Evolutionary conservation across 2,329 filamentous ascomycete genomes (phyloP).

Genomic region (Aspergillus flavus): DNA sequence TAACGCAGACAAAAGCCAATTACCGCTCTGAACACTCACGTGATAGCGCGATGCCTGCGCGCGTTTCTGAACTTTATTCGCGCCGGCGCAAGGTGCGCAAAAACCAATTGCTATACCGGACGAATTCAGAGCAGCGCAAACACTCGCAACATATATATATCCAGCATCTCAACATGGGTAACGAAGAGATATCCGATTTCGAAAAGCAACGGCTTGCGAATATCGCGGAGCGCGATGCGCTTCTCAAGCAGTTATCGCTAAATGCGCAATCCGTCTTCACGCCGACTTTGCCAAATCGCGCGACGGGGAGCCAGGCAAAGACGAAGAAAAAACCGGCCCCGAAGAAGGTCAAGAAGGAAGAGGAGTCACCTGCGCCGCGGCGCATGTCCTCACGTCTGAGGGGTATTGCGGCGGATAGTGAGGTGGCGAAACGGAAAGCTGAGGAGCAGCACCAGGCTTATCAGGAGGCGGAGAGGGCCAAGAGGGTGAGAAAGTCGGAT

Average conservation of each 20-base stretch:
- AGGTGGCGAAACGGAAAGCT: conserved; percentile 68
- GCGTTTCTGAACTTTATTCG: conserved; percentile 13
- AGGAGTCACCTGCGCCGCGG: conserved; percentile 57
- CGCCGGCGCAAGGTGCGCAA: background rate
- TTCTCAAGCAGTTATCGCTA: conserved; percentile 74
- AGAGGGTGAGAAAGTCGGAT: conserved; percentile 66
- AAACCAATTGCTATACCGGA: background rate
- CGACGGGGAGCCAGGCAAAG: conserved; percentile 51
- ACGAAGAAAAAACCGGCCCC: conserved; percentile 51
- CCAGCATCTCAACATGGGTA: conserved; percentile 23
- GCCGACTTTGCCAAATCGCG: conserved; percentile 53
- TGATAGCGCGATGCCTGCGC: conserved; percentile 25
- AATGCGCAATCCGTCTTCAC: conserved; percentile 66
- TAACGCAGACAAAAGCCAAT: background rate
- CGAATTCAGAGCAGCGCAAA: background rate
- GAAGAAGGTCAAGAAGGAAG: conserved; percentile 65
- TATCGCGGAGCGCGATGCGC: conserved; percentile 80
- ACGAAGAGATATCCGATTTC: conserved; percentile 74
- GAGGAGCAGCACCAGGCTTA: conserved; percentile 64
- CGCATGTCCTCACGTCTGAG: conserved; percentile 64
- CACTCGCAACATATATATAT: background rate
- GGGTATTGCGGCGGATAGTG: conserved; percentile 67
- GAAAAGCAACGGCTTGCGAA: conserved; percentile 84
- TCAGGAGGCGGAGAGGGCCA: conserved; percentile 61
- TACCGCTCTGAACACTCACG: conserved; percentile 17